A percentile compares a stretch with the other conserved stretches of the same genome.
These are phyloP conservation scores for Tulasnella sp. DNA, from an alignment of 768 basidiomycete species.

Conservation along the genomic window DNA sequence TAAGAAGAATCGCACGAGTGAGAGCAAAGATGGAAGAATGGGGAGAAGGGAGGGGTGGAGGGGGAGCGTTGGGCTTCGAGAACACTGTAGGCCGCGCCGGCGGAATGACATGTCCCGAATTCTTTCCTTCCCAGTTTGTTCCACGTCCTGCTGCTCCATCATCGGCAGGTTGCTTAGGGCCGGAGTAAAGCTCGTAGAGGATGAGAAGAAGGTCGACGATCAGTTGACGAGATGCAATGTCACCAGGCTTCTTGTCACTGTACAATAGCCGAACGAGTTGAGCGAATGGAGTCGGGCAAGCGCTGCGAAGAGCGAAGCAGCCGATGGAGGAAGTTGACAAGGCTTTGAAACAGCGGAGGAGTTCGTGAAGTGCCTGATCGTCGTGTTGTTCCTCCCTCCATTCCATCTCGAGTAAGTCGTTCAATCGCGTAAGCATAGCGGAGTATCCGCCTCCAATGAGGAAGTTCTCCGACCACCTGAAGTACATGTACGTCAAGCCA, in stretches of 20 bases:
- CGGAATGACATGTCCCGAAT: conserved; percentile 23
- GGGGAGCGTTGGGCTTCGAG: conserved; percentile 32
- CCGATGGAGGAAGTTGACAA: conserved; percentile 84
- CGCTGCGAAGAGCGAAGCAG: conserved; percentile 81
- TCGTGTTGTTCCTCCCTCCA: conserved; percentile 99
- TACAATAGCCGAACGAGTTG: conserved; percentile 80
- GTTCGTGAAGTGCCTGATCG: conserved; percentile 85
- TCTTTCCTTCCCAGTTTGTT: conserved; percentile 17
- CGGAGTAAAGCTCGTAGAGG: conserved; percentile 72
- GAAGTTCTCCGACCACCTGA: conserved; percentile 86
- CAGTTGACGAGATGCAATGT: conserved; percentile 79
- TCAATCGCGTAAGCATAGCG: conserved; percentile 70
- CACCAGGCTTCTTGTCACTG: conserved; percentile 97
- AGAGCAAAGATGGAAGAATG: conserved; percentile 68
- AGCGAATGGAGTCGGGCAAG: conserved; percentile 78
- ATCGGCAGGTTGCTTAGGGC: conserved; percentile 32
- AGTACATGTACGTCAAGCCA: background rate
- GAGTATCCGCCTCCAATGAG: conserved; percentile 77
- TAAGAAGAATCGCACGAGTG: conserved; percentile 66
- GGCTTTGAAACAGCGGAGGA: conserved; percentile 89
- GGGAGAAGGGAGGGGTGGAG: conserved; percentile 60
- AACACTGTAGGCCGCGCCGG: conserved; percentile 25
- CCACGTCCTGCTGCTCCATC: conserved; percentile 27
- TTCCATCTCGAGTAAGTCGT: conserved; percentile 89
- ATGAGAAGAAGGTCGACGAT: conserved; percentile 82